Evolutionary conservation across 2,329 filamentous ascomycete species (phyloP).

Genomic region (Dactylellina haptotyla): DNA sequence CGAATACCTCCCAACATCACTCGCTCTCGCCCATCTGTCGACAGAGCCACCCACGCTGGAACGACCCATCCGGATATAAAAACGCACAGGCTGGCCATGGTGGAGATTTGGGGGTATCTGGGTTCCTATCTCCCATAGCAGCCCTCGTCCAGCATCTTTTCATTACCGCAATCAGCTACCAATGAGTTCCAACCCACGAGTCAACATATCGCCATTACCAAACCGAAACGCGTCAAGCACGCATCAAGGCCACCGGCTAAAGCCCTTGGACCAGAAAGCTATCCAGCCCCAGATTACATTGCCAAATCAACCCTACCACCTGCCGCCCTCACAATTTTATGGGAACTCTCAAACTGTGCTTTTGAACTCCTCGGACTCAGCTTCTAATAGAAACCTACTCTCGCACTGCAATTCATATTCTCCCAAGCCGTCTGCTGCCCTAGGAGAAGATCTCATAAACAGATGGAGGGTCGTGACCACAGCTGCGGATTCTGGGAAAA

Average conservation of each 20-base stretch:
- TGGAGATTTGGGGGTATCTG: background rate
- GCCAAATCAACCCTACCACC: background rate
- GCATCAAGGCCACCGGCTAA: background rate
- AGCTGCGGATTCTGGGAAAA: background rate
- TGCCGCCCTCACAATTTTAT: background rate
- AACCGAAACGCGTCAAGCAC: slow-evolving; percentile 15
- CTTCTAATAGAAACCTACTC: background rate
- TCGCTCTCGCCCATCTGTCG: too few species aligned
- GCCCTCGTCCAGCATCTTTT: background rate
- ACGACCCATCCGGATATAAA: background rate
- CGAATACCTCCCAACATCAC: too few species aligned
- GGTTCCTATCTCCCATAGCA: slow-evolving; percentile 1
- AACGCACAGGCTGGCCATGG: background rate
- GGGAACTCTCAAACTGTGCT: too few species aligned
- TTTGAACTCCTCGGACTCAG: too few species aligned
- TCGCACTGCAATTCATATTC: background rate
- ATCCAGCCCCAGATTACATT: background rate
- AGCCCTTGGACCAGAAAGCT: background rate
- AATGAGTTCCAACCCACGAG: slow-evolving; percentile 7
- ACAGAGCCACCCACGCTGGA: too few species aligned
- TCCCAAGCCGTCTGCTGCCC: background rate
- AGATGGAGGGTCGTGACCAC: slow-evolving; percentile 38
- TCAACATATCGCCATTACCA: background rate
- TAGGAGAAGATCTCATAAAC: slow-evolving; percentile 12
- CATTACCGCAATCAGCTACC: background rate